Evolutionary conservation across 257 asterid species (phyloP).

Genomic region (Cruciata laevipes): DNA sequence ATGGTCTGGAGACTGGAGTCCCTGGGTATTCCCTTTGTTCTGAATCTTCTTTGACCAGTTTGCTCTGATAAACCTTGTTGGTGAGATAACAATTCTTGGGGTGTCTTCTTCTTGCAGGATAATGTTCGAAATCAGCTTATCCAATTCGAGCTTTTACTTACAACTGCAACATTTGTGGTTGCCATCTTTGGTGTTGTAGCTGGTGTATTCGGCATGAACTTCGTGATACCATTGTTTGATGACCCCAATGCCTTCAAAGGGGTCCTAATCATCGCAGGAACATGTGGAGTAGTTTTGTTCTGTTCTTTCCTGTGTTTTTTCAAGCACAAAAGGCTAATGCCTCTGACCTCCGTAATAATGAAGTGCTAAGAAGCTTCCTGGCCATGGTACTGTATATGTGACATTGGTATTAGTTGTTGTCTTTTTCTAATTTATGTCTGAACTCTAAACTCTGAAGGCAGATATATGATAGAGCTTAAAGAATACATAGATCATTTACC

Average conservation of each 20-base stretch:
- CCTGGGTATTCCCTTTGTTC: not conserved
- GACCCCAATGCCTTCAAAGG: conserved; percentile 71
- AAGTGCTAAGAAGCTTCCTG: conserved; percentile 7
- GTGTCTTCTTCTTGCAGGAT: conserved; percentile 52
- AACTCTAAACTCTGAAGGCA: too few species aligned
- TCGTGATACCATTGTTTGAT: conserved; percentile 53
- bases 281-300: conserved; percentile 55
- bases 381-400: conserved; percentile 12
- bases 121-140: conserved; percentile 96
- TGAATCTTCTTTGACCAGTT: not conserved
- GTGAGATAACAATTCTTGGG: not conserved
- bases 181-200: conserved; percentile 97
- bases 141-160: conserved; percentile 82
- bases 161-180: conserved; percentile 92
- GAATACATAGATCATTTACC: not conserved
- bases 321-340: conserved; percentile 82
- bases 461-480: not conserved
- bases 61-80: not conserved
- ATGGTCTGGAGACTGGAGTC: not conserved
- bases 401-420: not conserved
- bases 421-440: not conserved
- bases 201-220: conserved; percentile 94
- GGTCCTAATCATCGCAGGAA: conserved; percentile 79
- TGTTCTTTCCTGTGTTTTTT: conserved; percentile 68
- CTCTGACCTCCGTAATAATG: conserved; percentile 52